Conservation (phyloP, 768 basidiomycete species). For the Hemileccinum rubropunctum region DNA sequence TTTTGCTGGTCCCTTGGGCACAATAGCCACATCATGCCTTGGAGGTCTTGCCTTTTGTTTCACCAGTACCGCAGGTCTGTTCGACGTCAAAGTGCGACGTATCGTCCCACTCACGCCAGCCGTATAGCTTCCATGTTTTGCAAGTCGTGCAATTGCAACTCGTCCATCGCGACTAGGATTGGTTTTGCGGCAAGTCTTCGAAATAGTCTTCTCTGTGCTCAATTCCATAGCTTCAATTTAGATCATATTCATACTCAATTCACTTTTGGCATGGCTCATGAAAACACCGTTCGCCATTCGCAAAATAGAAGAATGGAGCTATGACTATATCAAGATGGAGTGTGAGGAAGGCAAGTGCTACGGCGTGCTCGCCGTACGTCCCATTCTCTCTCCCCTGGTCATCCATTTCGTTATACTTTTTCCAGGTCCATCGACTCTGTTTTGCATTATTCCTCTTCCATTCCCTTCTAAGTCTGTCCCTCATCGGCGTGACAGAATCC, state of each 20-base stretch:
- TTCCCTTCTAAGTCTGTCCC: constrained; percentile 68
- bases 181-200: constrained; percentile 76
- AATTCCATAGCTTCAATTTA: constrained; percentile 28
- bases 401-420: constrained; percentile 1
- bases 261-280: constrained; percentile 96
- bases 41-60: constrained; percentile 83
- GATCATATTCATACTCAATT: constrained; percentile 95
- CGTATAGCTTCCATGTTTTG: constrained; percentile 86
- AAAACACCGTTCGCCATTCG: constrained; percentile 85
- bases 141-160: constrained; percentile 99
- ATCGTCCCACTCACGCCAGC: not conserved
- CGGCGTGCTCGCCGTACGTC: constrained; percentile 86
- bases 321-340: constrained; percentile 98
- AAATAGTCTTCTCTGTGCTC: not conserved
- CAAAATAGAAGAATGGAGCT: constrained; percentile 88
- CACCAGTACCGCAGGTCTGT: constrained; percentile 78
- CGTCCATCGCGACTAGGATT: constrained; percentile 94
- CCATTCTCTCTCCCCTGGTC: not conserved
- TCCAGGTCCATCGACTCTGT: constrained; percentile 90
- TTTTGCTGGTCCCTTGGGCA: constrained; percentile 60
- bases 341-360: constrained; percentile 93
- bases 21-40: constrained; percentile 80
- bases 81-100: constrained; percentile 5
- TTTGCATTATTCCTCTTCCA: constrained; percentile 93
- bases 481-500: constrained; percentile 88